Conservation (phyloP, 495 filamentous ascomycete genomes). For the Talaromyces liani region DNA sequence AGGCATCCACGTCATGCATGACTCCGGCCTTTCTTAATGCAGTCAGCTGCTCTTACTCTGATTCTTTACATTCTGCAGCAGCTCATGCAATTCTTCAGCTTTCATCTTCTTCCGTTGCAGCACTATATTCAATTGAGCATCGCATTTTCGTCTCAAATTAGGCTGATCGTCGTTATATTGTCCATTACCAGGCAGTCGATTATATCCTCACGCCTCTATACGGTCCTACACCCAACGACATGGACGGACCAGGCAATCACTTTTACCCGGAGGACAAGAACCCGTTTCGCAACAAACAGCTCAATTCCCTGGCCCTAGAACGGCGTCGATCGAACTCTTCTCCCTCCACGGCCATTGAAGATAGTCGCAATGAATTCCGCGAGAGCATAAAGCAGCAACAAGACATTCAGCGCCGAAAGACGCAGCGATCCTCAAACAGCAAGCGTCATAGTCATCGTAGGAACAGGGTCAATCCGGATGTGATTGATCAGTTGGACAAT, state of each 20-base stretch:
- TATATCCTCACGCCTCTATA: constrained; percentile 6
- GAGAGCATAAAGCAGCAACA: constrained; percentile 13
- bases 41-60: neutral
- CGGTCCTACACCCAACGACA: neutral
- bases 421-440: constrained; percentile 14
- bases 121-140: neutral
- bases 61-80: neutral
- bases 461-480: constrained; percentile 57
- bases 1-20: constrained; percentile 6
- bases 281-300: constrained; percentile 2
- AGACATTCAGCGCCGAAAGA: constrained; percentile 22
- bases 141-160: neutral
- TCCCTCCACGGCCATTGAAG: constrained; percentile 18
- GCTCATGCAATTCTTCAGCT: neutral
- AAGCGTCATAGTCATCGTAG: constrained; percentile 13
- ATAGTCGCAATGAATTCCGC: constrained; percentile 8
- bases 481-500: constrained; percentile 72
- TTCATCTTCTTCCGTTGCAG: neutral
- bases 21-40: neutral
- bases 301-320: constrained; percentile 10
- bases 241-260: constrained; percentile 7
- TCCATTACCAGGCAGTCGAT: constrained; percentile 1
- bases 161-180: neutral
- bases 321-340: constrained; percentile 25
- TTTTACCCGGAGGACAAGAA: constrained; percentile 6